Percentiles rank a stretch among this genome's conserved stretches.
Evolutionary conservation across 192 early-diverging fungal species (phyloP).

Genomic region (Gamsiella multidivaricata): DNA sequence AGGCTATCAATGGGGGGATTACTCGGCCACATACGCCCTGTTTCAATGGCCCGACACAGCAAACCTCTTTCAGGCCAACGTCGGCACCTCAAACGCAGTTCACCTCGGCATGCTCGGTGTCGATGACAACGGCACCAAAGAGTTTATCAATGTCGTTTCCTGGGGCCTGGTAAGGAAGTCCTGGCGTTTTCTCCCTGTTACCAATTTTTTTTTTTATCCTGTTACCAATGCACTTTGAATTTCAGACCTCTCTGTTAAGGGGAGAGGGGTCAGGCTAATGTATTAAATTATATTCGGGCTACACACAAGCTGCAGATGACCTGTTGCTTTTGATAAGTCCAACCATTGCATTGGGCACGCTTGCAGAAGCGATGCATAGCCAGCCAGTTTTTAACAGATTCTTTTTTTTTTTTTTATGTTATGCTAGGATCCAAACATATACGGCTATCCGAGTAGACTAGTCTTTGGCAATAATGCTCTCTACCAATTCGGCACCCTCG

Average conservation of each 20-base stretch:
- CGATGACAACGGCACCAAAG: not conserved
- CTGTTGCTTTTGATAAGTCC: too few species aligned
- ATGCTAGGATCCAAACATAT: conserved; percentile 10
- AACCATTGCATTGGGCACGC: not conserved
- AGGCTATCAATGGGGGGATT: conserved; percentile 18
- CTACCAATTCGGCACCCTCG: conserved; percentile 19
- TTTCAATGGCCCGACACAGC: conserved; percentile 17
- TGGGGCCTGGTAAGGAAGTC: conserved; percentile 18
- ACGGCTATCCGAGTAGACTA: conserved; percentile 14
- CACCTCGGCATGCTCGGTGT: not conserved
- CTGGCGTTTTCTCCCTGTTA: not conserved
- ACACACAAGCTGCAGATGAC: too few species aligned
- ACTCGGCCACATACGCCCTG: not conserved
- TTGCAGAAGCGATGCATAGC: not conserved
- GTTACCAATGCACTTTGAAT: too few species aligned
- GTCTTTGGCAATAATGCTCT: conserved; percentile 22
- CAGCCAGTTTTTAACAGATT: not conserved
- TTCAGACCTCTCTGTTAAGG: too few species aligned
- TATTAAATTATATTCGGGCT: too few species aligned
- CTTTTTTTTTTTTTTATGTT: not conserved
- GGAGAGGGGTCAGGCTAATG: too few species aligned
- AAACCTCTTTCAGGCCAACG: conserved; percentile 22
- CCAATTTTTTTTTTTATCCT: conserved; percentile 3
- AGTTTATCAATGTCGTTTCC: conserved; percentile 12
- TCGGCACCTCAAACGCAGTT: conserved; percentile 5